Evolutionary conservation across 768 basidiomycete genomes (phyloP).

Genomic region (Suillus luteus): DNA sequence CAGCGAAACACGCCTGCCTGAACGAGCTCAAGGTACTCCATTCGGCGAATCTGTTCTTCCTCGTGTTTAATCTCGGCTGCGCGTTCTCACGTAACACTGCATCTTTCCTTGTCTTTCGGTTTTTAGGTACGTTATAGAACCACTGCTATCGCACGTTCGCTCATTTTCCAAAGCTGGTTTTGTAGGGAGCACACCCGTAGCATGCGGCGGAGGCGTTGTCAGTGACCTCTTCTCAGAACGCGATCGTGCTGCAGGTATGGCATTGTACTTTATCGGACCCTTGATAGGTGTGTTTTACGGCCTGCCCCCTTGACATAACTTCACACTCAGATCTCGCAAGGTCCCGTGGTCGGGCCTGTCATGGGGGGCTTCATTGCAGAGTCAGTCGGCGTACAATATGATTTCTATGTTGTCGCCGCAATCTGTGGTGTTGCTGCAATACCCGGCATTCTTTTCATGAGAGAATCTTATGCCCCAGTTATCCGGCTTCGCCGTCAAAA

Average conservation of each 20-base stretch:
- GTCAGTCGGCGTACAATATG: not conserved
- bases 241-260: slow-evolving; percentile 71
- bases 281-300: slow-evolving; percentile 45
- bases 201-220: slow-evolving; percentile 63
- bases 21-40: not conserved
- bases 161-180: slow-evolving; percentile 51
- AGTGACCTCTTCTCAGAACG: slow-evolving; percentile 66
- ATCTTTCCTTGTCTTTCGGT: slow-evolving; percentile 63
- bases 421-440: not conserved
- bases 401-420: not conserved
- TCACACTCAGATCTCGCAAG: slow-evolving; percentile 13
- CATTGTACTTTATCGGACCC: slow-evolving; percentile 63
- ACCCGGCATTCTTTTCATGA: not conserved
- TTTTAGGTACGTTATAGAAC: slow-evolving; percentile 52
- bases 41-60: not conserved
- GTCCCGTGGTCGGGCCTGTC: slow-evolving; percentile 62
- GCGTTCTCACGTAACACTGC: slow-evolving; percentile 16
- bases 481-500: slow-evolving; percentile 20
- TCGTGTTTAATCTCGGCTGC: not conserved
- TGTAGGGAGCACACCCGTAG: slow-evolving; percentile 63
- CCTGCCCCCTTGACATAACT: not conserved
- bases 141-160: not conserved
- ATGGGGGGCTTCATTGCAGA: slow-evolving; percentile 22
- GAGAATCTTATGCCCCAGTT: not conserved
- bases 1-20: not conserved